A percentile compares a stretch with the other conserved stretches of the same genome.
Evolutionary conservation across 495 filamentous ascomycete genomes (phyloP).

Genomic region (Neurospora terricola): DNA sequence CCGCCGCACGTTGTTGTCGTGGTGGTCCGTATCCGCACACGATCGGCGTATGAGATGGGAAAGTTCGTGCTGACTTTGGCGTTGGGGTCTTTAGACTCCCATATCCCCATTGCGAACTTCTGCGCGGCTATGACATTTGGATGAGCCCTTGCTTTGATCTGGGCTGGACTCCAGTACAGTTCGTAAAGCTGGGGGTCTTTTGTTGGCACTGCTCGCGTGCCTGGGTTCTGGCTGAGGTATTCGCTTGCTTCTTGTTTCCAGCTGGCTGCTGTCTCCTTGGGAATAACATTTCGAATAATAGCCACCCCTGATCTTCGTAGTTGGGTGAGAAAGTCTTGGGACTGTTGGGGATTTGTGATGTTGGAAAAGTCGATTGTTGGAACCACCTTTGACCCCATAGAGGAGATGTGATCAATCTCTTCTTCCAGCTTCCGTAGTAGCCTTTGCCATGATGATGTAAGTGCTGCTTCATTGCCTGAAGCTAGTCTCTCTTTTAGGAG

Average conservation of each 20-base stretch:
- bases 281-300: slow-evolving; percentile 51
- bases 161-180: slow-evolving; percentile 72
- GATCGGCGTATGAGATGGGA: slow-evolving; percentile 69
- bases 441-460: slow-evolving; percentile 51
- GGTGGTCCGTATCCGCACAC: slow-evolving; percentile 52
- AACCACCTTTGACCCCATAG: slow-evolving; percentile 33
- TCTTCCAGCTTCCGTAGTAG: slow-evolving; percentile 46
- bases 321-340: slow-evolving; percentile 32
- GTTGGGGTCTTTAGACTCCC: slow-evolving; percentile 58
- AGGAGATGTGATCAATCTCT: slow-evolving; percentile 41
- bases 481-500: slow-evolving; percentile 57
- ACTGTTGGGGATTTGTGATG: slow-evolving; percentile 34
- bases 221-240: slow-evolving; percentile 49
- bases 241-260: slow-evolving; percentile 43
- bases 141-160: slow-evolving; percentile 65
- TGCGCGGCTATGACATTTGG: slow-evolving; percentile 63
- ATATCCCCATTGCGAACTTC: slow-evolving; percentile 61
- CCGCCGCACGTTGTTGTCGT: not conserved
- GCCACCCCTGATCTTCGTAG: slow-evolving; percentile 51
- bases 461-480: slow-evolving; percentile 41
- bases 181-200: slow-evolving; percentile 59
- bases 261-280: slow-evolving; percentile 38
- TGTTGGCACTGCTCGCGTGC: slow-evolving; percentile 26
- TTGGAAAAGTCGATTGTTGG: slow-evolving; percentile 54
- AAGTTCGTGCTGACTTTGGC: slow-evolving; percentile 48